phyloP scores from a whole-genome alignment of 352 stramenopile species.

The Globisporangium recalcitrans region DNA sequence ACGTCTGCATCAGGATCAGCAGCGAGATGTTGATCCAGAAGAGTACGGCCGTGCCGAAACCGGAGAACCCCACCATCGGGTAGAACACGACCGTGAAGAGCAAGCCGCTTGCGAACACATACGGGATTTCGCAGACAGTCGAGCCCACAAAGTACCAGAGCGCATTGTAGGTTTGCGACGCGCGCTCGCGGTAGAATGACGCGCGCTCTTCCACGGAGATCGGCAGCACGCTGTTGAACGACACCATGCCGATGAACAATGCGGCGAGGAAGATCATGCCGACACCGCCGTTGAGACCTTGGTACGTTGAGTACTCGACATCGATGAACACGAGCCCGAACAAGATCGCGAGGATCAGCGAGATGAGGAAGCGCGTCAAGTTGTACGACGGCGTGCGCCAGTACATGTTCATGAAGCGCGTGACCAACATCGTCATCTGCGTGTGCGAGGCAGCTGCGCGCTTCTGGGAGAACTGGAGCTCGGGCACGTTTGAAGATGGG shows the following conservation, averaged over 20 bases:
- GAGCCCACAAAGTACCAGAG: conserved; percentile 67
- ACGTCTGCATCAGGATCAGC: conserved; percentile 35
- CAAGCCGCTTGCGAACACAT: conserved; percentile 31
- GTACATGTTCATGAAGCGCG: conserved; percentile 35
- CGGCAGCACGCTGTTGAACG: conserved; percentile 62
- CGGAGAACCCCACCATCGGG: conserved; percentile 40
- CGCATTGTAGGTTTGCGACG: conserved; percentile 81
- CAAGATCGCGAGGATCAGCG: conserved; percentile 26
- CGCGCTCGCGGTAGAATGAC: conserved; percentile 87
- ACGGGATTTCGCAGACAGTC: conserved; percentile 73
- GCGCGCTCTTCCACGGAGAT: conserved; percentile 75
- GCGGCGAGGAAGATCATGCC: conserved; percentile 37
- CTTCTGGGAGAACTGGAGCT: conserved; percentile 1
- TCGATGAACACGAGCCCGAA: conserved; percentile 45
- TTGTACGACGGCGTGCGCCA: conserved; percentile 87
- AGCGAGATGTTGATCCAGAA: conserved; percentile 33
- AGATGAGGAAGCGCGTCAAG: conserved; percentile 48
- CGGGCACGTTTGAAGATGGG: neutral
- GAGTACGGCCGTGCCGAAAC: conserved; percentile 25
- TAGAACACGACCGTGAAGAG: conserved; percentile 46
- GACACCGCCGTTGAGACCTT: conserved; percentile 48
- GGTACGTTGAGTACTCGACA: conserved; percentile 39
- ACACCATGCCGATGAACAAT: conserved; percentile 61
- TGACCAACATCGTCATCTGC: neutral
- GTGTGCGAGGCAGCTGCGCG: neutral